These are phyloP conservation scores for Lagenidium sp. DNA, from an alignment of 352 stramenopile species.

Conservation along the genomic window DNA sequence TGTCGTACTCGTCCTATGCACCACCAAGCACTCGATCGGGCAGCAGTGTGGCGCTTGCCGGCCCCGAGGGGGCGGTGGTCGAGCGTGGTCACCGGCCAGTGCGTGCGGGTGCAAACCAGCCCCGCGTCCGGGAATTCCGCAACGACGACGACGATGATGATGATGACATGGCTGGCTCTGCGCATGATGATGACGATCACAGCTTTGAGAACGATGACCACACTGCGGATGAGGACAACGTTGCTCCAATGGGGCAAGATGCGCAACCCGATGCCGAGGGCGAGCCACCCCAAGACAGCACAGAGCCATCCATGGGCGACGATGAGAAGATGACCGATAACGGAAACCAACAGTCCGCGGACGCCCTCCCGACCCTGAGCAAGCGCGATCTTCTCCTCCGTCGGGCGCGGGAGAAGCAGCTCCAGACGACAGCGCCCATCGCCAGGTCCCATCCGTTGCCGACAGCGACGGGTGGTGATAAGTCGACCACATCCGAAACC, in stretches of 20 bases:
- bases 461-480: too few species aligned
- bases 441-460: slow-evolving; percentile 30
- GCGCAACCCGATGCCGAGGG: background rate
- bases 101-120: background rate
- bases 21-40: too few species aligned
- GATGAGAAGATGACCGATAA: slow-evolving; percentile 20
- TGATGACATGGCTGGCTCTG: slow-evolving; percentile 5
- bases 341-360: background rate
- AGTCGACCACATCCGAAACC: too few species aligned
- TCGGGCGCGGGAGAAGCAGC: slow-evolving; percentile 38
- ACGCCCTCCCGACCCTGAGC: slow-evolving; percentile 22
- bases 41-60: background rate
- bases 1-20: slow-evolving; percentile 37
- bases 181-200: slow-evolving; percentile 16
- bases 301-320: background rate
- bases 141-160: slow-evolving; percentile 7
- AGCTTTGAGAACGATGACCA: slow-evolving; percentile 26
- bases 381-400: slow-evolving; percentile 74
- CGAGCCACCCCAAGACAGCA: background rate
- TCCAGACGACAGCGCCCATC: slow-evolving; percentile 59
- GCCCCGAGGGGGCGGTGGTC: too few species aligned
- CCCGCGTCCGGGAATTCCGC: background rate
- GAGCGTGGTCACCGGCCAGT: background rate
- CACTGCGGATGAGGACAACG: slow-evolving; percentile 12
- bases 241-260: slow-evolving; percentile 6